Percentiles rank a stretch among this genome's conserved stretches.
phyloP scores from a whole-genome alignment of 345 rosid species.

The Eucalyptus erythrocorys region DNA sequence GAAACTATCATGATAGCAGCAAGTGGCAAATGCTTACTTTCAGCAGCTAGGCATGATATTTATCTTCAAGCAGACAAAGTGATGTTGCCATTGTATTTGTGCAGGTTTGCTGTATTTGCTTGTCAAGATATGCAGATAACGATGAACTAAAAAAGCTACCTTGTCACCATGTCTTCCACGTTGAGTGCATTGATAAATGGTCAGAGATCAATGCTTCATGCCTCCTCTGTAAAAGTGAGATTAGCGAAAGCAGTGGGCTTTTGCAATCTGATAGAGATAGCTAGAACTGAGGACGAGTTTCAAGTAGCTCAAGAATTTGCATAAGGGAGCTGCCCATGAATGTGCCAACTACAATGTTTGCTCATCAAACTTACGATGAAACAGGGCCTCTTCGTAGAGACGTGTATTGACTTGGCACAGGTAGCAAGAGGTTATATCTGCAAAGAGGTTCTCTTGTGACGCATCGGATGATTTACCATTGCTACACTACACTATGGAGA shows the following conservation, averaged over 20 bases:
- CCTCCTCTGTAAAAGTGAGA: slow-evolving; percentile 61
- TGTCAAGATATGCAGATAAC: slow-evolving; percentile 46
- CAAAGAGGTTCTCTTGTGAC: neutral
- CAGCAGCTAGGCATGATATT: neutral
- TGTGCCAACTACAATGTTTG: neutral
- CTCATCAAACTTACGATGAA: neutral
- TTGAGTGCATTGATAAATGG: slow-evolving; percentile 72
- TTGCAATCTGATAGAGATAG: slow-evolving; percentile 8
- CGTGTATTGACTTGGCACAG: neutral
- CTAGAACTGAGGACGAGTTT: neutral
- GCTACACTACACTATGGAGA: neutral
- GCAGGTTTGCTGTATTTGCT: slow-evolving; percentile 76
- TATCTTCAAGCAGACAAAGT: neutral
- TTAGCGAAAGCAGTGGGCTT: slow-evolving; percentile 25
- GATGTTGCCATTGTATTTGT: neutral
- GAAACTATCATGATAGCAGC: neutral
- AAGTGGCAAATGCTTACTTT: neutral
- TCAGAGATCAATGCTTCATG: slow-evolving; percentile 64
- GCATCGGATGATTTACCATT: neutral
- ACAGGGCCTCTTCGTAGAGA: neutral
- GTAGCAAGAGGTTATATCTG: neutral
- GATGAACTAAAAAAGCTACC: slow-evolving; percentile 60
- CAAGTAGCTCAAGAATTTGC: neutral
- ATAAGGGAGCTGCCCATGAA: neutral
- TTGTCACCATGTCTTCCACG: slow-evolving; percentile 61